Conservation (phyloP, 2,329 filamentous ascomycete genomes). For the Neonectria neomacrospora region DNA sequence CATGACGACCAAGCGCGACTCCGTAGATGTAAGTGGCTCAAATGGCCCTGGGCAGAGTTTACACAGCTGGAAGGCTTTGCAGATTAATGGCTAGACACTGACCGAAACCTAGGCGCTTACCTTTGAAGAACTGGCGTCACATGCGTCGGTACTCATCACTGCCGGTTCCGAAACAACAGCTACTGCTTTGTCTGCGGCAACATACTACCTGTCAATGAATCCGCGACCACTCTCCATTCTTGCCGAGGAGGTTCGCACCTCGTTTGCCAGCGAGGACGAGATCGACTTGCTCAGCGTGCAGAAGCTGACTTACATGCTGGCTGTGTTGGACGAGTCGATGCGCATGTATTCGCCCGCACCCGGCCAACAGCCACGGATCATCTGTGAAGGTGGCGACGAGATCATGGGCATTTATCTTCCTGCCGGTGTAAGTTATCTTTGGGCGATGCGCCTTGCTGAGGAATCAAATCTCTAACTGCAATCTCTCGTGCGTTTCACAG, state of each 20-base stretch:
- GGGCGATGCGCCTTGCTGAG: neutral
- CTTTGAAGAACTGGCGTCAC: conserved; percentile 8
- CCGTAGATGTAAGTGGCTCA: conserved; percentile 3
- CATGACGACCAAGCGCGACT: conserved; percentile 12
- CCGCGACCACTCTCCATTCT: conserved; percentile 40
- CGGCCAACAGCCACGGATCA: conserved; percentile 38
- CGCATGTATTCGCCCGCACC: conserved; percentile 50
- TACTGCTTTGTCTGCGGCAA: conserved; percentile 43
- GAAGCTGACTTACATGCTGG: conserved; percentile 44
- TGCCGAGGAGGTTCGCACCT: conserved; percentile 52
- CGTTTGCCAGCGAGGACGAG: conserved; percentile 50
- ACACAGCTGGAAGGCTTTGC: too few relatives aligned
- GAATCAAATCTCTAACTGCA: neutral
- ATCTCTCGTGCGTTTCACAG: conserved; percentile 6
- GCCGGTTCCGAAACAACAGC: conserved; percentile 52
- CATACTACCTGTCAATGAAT: conserved; percentile 45
- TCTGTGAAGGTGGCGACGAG: conserved; percentile 47
- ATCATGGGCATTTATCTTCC: conserved; percentile 47
- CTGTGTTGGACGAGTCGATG: conserved; percentile 54
- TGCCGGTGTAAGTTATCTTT: conserved; percentile 39
- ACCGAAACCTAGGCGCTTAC: conserved; percentile 1
- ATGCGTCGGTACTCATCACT: conserved; percentile 38
- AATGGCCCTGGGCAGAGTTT: too few relatives aligned
- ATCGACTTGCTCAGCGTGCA: conserved; percentile 47
- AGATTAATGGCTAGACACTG: neutral